These are phyloP conservation scores for Laguncularia racemosa DNA, from an alignment of 345 rosid species.

Conservation along the genomic window DNA sequence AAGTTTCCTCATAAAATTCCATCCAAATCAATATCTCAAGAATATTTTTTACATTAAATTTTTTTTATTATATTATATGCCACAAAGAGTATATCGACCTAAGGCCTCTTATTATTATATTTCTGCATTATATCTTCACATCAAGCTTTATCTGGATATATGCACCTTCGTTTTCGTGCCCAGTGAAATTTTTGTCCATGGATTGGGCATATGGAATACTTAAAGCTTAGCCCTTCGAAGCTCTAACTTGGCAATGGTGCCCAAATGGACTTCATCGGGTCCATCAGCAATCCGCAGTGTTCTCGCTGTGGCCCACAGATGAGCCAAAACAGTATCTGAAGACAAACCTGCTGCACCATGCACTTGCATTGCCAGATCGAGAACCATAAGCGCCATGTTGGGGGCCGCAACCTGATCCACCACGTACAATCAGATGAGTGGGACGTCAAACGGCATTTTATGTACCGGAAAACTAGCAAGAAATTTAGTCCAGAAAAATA, in stretches of 20 bases:
- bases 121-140: too few relatives aligned
- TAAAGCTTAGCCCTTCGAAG: constrained; percentile 71
- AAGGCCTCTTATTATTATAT: too few relatives aligned
- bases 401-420: constrained; percentile 88
- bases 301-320: constrained; percentile 87
- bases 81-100: too few relatives aligned
- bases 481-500: too few relatives aligned
- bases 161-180: too few relatives aligned
- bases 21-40: too few relatives aligned
- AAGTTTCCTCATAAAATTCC: too few relatives aligned
- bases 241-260: constrained; percentile 81
- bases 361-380: constrained; percentile 87
- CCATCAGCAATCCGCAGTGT: constrained; percentile 83
- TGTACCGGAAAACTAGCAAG: neutral
- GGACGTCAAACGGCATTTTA: neutral
- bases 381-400: constrained; percentile 81
- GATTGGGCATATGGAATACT: constrained; percentile 1
- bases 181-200: too few relatives aligned
- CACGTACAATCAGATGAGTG: neutral
- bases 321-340: constrained; percentile 72
- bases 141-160: too few relatives aligned
- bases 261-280: constrained; percentile 94
- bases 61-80: too few relatives aligned
- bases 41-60: too few relatives aligned
- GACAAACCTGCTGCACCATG: constrained; percentile 86